Evolutionary conservation across 768 basidiomycete species (phyloP), one percentile per base, ranked within the genome.

Genomic region (Kondoa subrosea): DNA sequence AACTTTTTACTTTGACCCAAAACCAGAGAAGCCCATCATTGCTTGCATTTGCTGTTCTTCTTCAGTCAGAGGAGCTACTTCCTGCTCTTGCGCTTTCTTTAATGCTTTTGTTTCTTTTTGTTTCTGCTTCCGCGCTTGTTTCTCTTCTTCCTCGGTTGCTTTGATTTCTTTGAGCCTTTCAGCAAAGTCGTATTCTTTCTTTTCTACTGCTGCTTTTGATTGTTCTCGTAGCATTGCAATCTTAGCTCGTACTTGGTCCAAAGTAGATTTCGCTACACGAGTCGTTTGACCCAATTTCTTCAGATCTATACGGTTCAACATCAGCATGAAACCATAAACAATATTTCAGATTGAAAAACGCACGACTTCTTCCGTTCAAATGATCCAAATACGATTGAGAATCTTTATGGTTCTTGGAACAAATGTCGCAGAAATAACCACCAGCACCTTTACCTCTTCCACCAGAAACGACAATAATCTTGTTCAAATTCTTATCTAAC

Each of bases 201-300:
- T 86, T 30, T 82, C 80, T 0, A 90, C 84, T 4, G 85, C 85
- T 56, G 87, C 85, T 70, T 85, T 87, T 1, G 92, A 92, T 77
- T 85, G 86, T 76, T 89, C 91, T 16, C 93, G 85, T 32, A 99
- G 80, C 40, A 82, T 79, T 0, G 89, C 88, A 77, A 99, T 97
- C 69, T 88, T 85, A 3, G 85, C 85, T 58, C 90, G 88, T 65
- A 99, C 95, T 79, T 99, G 90, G 71, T 85, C 85, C 21, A 97
- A 78, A 0, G 92, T 92, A 1, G 95, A 96, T 21, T 91, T 84
- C 73, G 85, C 86, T 66, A 95, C 81, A 66, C 86, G 86, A 25
- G 93, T 99, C 1, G 90, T 90, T 79, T 97, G 95, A n/a, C 95
- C 95, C n/a, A 97, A 73, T 29, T 81, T 83, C 56, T 91, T 85